A percentile compares a stretch with the other conserved stretches of the same genome.
phyloP scores from a whole-genome alignment of 208 protist genomes.

The Porcisia deanei region DNA sequence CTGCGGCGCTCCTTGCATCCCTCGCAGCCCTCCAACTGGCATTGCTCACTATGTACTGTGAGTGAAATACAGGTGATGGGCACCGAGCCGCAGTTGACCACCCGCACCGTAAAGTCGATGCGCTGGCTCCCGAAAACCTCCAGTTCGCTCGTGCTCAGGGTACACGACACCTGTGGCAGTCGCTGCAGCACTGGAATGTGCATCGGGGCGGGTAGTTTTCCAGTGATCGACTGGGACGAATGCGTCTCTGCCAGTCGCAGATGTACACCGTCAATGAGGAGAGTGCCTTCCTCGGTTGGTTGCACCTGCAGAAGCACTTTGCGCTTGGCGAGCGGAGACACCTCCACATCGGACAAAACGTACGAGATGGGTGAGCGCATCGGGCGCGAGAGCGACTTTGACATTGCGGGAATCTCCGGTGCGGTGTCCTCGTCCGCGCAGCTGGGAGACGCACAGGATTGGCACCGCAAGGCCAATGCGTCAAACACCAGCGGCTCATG shows the following conservation, averaged over 20 bases:
- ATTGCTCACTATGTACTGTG: conserved; percentile 80
- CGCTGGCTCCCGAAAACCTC: conserved; percentile 84
- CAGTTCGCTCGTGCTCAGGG: conserved; percentile 64
- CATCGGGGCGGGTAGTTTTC: conserved; percentile 40
- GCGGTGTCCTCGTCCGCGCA: neutral
- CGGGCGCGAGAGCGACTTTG: neutral
- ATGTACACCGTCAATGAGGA: conserved; percentile 70
- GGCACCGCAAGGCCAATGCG: conserved; percentile 62
- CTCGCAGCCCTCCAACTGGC: conserved; percentile 79
- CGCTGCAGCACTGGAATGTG: conserved; percentile 73
- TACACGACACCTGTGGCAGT: conserved; percentile 79
- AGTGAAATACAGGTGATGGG: conserved; percentile 64
- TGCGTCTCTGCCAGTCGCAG: conserved; percentile 42
- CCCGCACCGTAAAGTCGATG: conserved; percentile 61
- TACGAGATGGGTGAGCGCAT: conserved; percentile 63
- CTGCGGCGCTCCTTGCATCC: conserved; percentile 75
- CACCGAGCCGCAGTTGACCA: conserved; percentile 75
- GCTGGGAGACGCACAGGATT: conserved; percentile 7
- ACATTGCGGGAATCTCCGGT: neutral
- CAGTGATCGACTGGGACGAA: conserved; percentile 38
- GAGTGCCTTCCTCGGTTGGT: conserved; percentile 58
- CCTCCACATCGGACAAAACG: conserved; percentile 49
- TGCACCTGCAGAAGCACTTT: conserved; percentile 69
- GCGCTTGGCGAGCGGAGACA: conserved; percentile 48
- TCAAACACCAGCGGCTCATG: conserved; percentile 40